Percentiles rank a stretch among this genome's conserved stretches.
Conservation (phyloP, 345 rosid species). For the Crucihimalaya himalaica region DNA sequence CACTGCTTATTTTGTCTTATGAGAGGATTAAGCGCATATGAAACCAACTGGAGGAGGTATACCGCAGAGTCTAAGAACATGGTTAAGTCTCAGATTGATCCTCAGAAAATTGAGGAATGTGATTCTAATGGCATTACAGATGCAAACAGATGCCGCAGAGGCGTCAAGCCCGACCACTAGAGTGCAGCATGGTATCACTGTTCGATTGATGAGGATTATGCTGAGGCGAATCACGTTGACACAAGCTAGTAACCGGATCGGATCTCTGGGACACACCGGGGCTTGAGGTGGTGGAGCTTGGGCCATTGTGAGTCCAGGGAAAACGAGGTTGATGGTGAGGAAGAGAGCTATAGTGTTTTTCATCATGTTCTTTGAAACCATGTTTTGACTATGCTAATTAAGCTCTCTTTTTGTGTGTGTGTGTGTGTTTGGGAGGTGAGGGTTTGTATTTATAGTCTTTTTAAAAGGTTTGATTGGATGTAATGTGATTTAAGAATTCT, state of each 20-base stretch:
- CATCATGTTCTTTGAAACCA: conserved; percentile 5
- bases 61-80: neutral
- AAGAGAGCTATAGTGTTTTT: conserved; percentile 1
- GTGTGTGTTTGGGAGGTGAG: neutral
- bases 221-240: neutral
- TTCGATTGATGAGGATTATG: neutral
- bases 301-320: neutral
- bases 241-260: neutral
- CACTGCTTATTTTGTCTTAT: neutral
- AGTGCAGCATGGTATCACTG: neutral
- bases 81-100: neutral
- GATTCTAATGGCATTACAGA: neutral
- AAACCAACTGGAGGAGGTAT: neutral
- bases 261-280: neutral
- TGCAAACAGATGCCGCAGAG: neutral
- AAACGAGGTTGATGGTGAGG: conserved; percentile 28
- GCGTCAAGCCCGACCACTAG: neutral
- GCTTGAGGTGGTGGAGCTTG: neutral
- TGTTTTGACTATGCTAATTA: neutral
- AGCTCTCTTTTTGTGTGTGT: neutral
- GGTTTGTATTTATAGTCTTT: neutral
- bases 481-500: neutral
- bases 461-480: neutral
- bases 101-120: neutral
- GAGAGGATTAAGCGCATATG: neutral